Evolutionary conservation across 495 filamentous ascomycete genomes (phyloP).

Genomic region (Penicillium canescens): DNA sequence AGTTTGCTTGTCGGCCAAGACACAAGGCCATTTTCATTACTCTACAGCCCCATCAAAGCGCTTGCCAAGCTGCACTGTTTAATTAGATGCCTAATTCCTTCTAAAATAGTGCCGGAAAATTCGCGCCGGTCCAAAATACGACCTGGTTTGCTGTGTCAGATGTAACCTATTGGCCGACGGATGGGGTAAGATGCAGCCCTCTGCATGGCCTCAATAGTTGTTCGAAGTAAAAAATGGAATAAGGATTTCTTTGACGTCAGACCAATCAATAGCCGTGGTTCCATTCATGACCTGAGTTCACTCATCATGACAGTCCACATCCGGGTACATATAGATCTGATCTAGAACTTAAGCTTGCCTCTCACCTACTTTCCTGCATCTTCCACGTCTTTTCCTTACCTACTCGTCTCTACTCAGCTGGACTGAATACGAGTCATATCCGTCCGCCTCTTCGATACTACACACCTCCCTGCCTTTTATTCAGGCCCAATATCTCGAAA

Average conservation of each 20-base stretch:
- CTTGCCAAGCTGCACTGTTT: constrained; percentile 7
- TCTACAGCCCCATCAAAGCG: neutral
- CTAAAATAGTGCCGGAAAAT: constrained; percentile 2
- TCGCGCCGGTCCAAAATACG: constrained; percentile 1
- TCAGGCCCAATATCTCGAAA: neutral
- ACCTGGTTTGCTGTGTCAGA: constrained; percentile 8
- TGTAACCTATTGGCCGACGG: constrained; percentile 7
- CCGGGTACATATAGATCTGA: neutral
- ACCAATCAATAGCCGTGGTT: constrained; percentile 14
- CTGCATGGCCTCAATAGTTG: neutral
- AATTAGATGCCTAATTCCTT: neutral
- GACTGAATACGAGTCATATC: constrained; percentile 15
- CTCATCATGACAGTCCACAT: constrained; percentile 13
- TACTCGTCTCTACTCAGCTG: constrained; percentile 21
- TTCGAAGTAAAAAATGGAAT: neutral
- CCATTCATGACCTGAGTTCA: constrained; percentile 12
- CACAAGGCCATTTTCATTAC: neutral
- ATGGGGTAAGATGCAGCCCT: neutral
- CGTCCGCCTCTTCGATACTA: neutral
- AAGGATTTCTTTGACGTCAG: constrained; percentile 28
- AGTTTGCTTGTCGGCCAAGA: neutral
- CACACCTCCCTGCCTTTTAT: neutral
- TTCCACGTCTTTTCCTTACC: neutral
- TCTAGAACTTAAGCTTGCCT: constrained; percentile 11
- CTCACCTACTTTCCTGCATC: neutral